These are phyloP conservation scores for grape (Vitis vinifera) DNA, from an alignment of 164 flowering plant species.

Conservation along the genomic window ASM3070453v1 NC_081808.1:2842001-2842500, in stretches of 20 bases:
- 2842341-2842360: slow-evolving; percentile 11
- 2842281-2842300: slow-evolving; percentile 10
- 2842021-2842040: slow-evolving; percentile 39
- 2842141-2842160: neutral
- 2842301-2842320: slow-evolving; percentile 4
- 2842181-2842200: slow-evolving; percentile 38
- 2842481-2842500: slow-evolving; percentile 8
- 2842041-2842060: slow-evolving; percentile 43
- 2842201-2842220: slow-evolving; percentile 35
- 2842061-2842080: slow-evolving; percentile 46
- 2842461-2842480: slow-evolving; percentile 17
- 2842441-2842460: slow-evolving; percentile 11
- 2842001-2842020: slow-evolving; percentile 46
- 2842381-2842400: slow-evolving; percentile 8
- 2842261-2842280: slow-evolving; percentile 13
- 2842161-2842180: neutral
- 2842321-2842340: neutral
- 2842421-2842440: slow-evolving; percentile 3
- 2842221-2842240: slow-evolving; percentile 43
- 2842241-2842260: slow-evolving; percentile 46
- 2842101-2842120: slow-evolving; percentile 8
- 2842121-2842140: slow-evolving; percentile 4
- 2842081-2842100: slow-evolving; percentile 56
- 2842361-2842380: slow-evolving; percentile 3
- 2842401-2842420: slow-evolving; percentile 1